Percentiles rank a stretch among this genome's conserved stretches.
phyloP scores from a whole-genome alignment of 2,329 filamentous ascomycete species.

The Penicillium occitanis region DNA sequence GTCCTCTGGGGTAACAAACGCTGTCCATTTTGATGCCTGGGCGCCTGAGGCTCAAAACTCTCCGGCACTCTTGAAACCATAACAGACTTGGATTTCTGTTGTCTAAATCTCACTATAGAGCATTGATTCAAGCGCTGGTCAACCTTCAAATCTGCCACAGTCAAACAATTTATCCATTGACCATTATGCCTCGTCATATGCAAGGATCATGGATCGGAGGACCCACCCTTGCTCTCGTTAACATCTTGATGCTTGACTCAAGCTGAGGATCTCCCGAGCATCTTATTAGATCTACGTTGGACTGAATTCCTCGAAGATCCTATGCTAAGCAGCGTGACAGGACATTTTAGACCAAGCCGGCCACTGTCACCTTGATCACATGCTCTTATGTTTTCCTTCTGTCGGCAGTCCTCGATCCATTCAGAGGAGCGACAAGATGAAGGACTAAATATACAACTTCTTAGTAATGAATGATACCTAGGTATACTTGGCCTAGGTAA shows the following conservation, averaged over 20 bases:
- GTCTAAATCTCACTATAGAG: background rate
- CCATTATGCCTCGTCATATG: background rate
- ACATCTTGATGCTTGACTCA: background rate
- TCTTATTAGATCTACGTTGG: background rate
- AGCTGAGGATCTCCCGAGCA: background rate
- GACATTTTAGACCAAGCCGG: background rate
- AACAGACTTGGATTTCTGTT: background rate
- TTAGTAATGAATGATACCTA: no score
- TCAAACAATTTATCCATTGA: background rate
- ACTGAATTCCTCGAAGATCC: background rate
- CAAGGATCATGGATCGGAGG: background rate
- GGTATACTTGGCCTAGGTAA: no score
- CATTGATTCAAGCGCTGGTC: background rate
- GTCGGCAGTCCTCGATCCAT: no score
- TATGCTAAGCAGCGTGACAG: background rate
- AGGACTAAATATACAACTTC: no score
- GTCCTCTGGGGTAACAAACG: slow-evolving; percentile 16
- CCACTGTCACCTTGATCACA: background rate
- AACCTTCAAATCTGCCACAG: background rate
- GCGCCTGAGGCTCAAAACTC: slow-evolving; percentile 7
- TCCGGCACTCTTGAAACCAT: background rate
- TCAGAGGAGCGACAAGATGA: no score
- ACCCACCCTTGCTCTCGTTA: background rate
- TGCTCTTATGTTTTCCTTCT: background rate
- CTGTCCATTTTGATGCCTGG: background rate